phyloP scores from a whole-genome alignment of 495 filamentous ascomycete species.

The Hyaloscypha hepaticicola region DNA sequence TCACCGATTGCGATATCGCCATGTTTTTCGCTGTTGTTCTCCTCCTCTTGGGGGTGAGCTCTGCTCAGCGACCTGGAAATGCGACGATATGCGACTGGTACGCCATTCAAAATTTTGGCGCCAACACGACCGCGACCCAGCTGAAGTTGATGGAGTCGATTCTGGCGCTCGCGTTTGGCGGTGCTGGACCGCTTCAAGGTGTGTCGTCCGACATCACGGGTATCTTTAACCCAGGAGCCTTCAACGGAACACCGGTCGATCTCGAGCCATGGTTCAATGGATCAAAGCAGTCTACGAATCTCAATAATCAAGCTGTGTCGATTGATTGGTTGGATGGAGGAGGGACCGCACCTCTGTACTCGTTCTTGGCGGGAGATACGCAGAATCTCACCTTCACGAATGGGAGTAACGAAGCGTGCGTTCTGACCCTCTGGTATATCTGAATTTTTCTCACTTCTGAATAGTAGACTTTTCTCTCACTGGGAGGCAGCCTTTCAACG shows the following conservation, averaged over 20 bases:
- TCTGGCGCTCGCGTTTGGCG: constrained; percentile 48
- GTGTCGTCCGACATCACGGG: constrained; percentile 38
- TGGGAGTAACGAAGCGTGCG: constrained; percentile 28
- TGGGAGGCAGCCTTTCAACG: constrained; percentile 24
- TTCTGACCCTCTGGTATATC: not conserved
- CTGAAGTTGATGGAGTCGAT: constrained; percentile 42
- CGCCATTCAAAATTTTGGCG: constrained; percentile 39
- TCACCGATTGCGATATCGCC: not conserved
- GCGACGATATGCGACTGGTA: constrained; percentile 50
- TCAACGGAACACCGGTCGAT: constrained; percentile 42
- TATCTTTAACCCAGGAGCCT: constrained; percentile 42
- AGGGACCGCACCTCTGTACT: constrained; percentile 16
- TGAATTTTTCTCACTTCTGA: not conserved
- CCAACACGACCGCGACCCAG: constrained; percentile 48
- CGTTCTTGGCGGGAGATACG: constrained; percentile 19
- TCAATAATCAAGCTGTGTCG: constrained; percentile 26
- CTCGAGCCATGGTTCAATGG: constrained; percentile 49
- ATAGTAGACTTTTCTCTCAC: constrained; percentile 26
- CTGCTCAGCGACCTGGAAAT: constrained; percentile 40
- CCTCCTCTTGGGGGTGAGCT: constrained; percentile 2
- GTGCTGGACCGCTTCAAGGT: constrained; percentile 41
- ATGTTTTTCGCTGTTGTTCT: not conserved
- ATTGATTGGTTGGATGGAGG: constrained; percentile 32
- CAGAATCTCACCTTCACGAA: constrained; percentile 14
- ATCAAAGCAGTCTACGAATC: constrained; percentile 43